A percentile compares a stretch with the other conserved stretches of the same genome.
phyloP scores from a whole-genome alignment of 116 monocot species.

The Cymodocea nodosa region DNA sequence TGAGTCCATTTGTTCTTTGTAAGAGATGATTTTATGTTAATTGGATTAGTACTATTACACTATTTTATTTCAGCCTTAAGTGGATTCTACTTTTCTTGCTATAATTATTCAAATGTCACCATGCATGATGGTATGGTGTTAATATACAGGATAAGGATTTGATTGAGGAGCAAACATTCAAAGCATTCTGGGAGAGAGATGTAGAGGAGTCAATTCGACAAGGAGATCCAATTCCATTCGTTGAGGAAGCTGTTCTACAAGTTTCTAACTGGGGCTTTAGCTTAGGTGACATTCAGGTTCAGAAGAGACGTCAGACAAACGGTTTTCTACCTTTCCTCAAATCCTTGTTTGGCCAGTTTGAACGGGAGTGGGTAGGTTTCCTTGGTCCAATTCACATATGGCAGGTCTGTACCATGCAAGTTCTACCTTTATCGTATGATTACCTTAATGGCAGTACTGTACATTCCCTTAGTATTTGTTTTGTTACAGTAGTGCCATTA shows the following conservation, averaged over 20 bases:
- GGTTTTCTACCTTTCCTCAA: conserved; percentile 62
- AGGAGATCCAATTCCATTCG: conserved; percentile 57
- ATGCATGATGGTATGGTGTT: neutral
- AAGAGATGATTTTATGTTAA: no score
- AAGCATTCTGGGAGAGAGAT: conserved; percentile 81
- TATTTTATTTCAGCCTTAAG: no score
- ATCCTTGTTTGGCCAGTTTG: conserved; percentile 46
- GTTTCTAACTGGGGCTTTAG: conserved; percentile 97
- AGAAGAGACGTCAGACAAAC: conserved; percentile 46
- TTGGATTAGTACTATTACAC: no score
- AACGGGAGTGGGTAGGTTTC: conserved; percentile 82
- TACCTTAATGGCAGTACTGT: no score
- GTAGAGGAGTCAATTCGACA: conserved; percentile 84
- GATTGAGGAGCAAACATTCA: conserved; percentile 39
- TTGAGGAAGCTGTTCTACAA: conserved; percentile 81
- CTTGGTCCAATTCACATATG: conserved; percentile 95
- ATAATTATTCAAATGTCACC: no score
- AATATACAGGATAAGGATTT: conserved; percentile 65
- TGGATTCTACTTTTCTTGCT: no score
- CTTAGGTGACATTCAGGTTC: conserved; percentile 73
- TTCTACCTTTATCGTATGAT: no score
- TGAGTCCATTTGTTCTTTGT: no score
- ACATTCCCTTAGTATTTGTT: no score
- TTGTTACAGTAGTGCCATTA: no score
- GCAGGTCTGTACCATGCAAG: conserved; percentile 48